Evolutionary conservation across 2,329 filamentous ascomycete genomes (phyloP).

Genomic region (Blastomyces gilchristii): DNA sequence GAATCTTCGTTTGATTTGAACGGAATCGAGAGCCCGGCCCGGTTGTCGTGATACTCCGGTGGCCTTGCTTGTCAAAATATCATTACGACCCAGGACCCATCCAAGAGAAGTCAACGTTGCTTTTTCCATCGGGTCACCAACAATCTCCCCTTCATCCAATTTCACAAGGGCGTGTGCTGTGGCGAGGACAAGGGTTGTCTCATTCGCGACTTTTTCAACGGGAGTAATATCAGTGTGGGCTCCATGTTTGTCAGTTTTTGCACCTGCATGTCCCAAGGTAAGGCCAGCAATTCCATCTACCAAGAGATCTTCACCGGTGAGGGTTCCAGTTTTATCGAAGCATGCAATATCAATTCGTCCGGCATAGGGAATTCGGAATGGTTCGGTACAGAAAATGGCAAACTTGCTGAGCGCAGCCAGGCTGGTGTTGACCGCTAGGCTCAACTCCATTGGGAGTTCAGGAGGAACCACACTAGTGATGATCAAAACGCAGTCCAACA

Average conservation of each 20-base stretch:
- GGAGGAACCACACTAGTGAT: conserved; percentile 97
- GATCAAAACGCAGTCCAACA: conserved; percentile 94
- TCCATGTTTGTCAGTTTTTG: conserved; percentile 63
- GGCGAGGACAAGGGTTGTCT: conserved; percentile 86
- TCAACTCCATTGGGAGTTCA: conserved; percentile 95
- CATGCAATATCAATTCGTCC: conserved; percentile 93
- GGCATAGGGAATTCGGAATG: conserved; percentile 94
- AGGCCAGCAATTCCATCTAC: conserved; percentile 94
- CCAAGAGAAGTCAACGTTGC: conserved; percentile 81
- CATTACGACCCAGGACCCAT: conserved; percentile 85
- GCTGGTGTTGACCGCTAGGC: conserved; percentile 93
- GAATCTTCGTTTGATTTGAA: conserved; percentile 93
- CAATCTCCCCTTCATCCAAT: conserved; percentile 90
- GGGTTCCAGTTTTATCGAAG: conserved; percentile 96
- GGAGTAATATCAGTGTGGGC: conserved; percentile 69
- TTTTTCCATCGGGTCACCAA: conserved; percentile 98
- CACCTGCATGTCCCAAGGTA: conserved; percentile 57
- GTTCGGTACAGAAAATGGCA: conserved; percentile 97
- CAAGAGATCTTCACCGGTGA: conserved; percentile 92
- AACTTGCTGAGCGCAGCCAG: conserved; percentile 87
- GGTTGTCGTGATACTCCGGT: conserved; percentile 33
- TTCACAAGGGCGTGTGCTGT: conserved; percentile 93
- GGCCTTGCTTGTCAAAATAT: conserved; percentile 62
- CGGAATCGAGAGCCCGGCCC: conserved; percentile 51
- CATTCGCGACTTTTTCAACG: conserved; percentile 59